Conservation (phyloP, 306 rosid species). For the Trifolium fragiferum region DNA sequence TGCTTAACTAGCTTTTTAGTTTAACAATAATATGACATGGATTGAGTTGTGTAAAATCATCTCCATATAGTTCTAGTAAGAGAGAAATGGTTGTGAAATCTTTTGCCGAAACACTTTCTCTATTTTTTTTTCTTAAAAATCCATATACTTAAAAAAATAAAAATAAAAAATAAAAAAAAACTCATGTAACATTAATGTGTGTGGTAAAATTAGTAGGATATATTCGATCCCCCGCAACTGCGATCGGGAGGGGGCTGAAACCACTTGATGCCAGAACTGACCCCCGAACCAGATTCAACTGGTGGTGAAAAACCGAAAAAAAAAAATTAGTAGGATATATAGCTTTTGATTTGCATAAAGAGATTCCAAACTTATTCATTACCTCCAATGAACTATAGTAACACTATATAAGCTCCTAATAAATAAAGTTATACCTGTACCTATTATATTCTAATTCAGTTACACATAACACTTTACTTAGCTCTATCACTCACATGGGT, state of each 20-base stretch:
- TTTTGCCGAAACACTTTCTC: slow-evolving; percentile 80
- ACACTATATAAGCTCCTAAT: slow-evolving; percentile 29
- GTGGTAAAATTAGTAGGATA: slow-evolving; percentile 39
- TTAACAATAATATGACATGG: slow-evolving; percentile 56
- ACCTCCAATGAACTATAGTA: slow-evolving; percentile 46
- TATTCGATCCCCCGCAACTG: too few relatives aligned
- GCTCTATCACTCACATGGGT: slow-evolving; percentile 47
- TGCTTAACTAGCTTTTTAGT: slow-evolving; percentile 50
- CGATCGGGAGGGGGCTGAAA: too few relatives aligned
- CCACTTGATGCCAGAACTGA: too few relatives aligned
- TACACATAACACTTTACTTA: slow-evolving; percentile 33
- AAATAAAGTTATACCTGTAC: slow-evolving; percentile 33
- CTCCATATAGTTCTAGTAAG: slow-evolving; percentile 30
- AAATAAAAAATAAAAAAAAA: too few relatives aligned
- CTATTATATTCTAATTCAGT: slow-evolving; percentile 43
- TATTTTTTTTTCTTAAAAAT: slow-evolving; percentile 42
- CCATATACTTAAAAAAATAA: slow-evolving; percentile 42
- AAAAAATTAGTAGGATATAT: too few relatives aligned
- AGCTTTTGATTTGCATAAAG: slow-evolving; percentile 66
- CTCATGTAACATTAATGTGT: slow-evolving; percentile 40
- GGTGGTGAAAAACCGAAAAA: too few relatives aligned
- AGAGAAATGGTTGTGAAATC: slow-evolving; percentile 44
- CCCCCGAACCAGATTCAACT: too few relatives aligned
- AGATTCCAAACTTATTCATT: slow-evolving; percentile 77
- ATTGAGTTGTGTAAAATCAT: slow-evolving; percentile 56